Percentiles rank a stretch among this genome's conserved stretches.
Conservation (phyloP, 345 rosid species). For the Melaleuca alternifolia region DNA sequence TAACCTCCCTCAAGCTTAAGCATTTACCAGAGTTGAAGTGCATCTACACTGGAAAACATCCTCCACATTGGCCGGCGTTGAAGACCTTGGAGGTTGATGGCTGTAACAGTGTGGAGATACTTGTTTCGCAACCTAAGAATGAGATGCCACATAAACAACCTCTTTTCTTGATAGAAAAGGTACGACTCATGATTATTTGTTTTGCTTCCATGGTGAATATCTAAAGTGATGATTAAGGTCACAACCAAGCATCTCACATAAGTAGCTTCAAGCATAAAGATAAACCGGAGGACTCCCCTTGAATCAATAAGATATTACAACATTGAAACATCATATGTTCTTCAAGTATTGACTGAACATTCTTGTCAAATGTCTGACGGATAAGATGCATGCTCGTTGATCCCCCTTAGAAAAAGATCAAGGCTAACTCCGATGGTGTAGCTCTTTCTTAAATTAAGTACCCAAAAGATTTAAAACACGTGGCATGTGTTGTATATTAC, state of each 20-base stretch:
- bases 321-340: neutral
- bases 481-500: neutral
- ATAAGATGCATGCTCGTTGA: neutral
- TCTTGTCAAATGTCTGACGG: neutral
- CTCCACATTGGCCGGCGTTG: neutral
- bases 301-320: neutral
- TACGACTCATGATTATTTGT: neutral
- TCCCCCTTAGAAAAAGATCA: neutral
- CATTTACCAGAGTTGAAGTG: neutral
- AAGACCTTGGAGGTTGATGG: neutral
- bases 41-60: rapidly evolving
- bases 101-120: neutral
- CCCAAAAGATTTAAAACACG: neutral
- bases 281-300: neutral
- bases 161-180: neutral
- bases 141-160: neutral
- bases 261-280: neutral
- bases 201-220: neutral
- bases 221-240: neutral
- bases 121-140: neutral
- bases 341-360: neutral
- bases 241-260: neutral
- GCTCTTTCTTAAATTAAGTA: neutral
- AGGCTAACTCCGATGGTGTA: neutral
- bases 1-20: neutral